Percentiles rank a stretch among this genome's conserved stretches.
phyloP scores from a whole-genome alignment of 2,329 filamentous ascomycete genomes.

The Pseudogymnoascus sp. region DNA sequence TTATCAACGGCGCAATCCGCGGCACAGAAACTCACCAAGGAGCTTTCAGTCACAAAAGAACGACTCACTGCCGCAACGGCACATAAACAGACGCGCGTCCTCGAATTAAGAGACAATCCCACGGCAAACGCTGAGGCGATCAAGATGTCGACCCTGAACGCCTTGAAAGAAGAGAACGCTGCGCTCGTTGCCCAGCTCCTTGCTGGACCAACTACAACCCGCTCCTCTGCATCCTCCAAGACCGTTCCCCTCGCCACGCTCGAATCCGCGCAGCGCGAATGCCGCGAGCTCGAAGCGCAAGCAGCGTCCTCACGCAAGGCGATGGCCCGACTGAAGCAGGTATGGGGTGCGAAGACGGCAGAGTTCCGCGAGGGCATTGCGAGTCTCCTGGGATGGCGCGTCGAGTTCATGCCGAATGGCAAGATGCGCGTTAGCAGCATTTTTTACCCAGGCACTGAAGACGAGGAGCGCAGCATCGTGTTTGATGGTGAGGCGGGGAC shows the following conservation, averaged over 20 bases:
- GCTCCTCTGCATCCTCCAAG: slow-evolving; percentile 34
- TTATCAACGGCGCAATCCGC: slow-evolving; percentile 60
- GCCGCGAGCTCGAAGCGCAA: slow-evolving; percentile 61
- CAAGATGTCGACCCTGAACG: slow-evolving; percentile 69
- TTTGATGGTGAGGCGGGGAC: slow-evolving; percentile 92
- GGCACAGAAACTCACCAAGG: slow-evolving; percentile 62
- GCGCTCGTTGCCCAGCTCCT: slow-evolving; percentile 68
- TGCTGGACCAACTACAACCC: slow-evolving; percentile 33
- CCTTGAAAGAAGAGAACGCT: slow-evolving; percentile 73
- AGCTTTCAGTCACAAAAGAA: slow-evolving; percentile 61
- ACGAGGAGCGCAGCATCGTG: slow-evolving; percentile 59
- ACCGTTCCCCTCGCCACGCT: slow-evolving; percentile 71
- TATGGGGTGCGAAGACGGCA: slow-evolving; percentile 81
- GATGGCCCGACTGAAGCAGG: slow-evolving; percentile 77
- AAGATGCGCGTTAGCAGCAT: slow-evolving; percentile 86
- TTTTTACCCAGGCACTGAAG: slow-evolving; percentile 60
- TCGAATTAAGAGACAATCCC: slow-evolving; percentile 85
- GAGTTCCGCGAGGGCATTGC: slow-evolving; percentile 96
- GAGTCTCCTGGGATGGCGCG: slow-evolving; percentile 83
- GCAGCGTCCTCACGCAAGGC: slow-evolving; percentile 72
- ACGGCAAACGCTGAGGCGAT: slow-evolving; percentile 78
- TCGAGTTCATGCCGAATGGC: slow-evolving; percentile 94
- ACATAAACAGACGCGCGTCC: slow-evolving; percentile 67
- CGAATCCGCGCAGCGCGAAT: slow-evolving; percentile 63
- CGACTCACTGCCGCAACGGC: slow-evolving; percentile 61